These are phyloP conservation scores for Sugiyamaella marilandica DNA, from an alignment of 805 yeast genomes.

Conservation along the genomic window DNA sequence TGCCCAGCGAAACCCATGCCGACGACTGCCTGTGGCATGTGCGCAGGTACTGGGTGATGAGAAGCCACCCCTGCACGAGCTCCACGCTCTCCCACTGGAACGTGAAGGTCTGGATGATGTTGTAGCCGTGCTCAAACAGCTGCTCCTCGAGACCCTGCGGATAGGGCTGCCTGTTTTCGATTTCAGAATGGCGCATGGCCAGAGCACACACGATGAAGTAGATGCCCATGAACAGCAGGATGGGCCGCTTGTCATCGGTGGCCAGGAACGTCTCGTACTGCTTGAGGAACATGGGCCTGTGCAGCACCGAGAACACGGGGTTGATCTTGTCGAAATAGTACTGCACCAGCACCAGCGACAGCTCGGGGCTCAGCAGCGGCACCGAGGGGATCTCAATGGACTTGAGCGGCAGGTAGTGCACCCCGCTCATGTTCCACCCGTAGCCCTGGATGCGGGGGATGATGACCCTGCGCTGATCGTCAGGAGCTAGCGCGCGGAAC, in stretches of 20 bases:
- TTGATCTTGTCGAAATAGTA: conserved; percentile 48
- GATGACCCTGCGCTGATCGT: conserved; percentile 25
- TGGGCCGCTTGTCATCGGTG: conserved; percentile 24
- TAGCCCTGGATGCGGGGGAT: conserved; percentile 57
- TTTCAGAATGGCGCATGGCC: conserved; percentile 49
- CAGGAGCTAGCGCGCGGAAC: conserved; percentile 14
- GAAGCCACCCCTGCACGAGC: conserved; percentile 47
- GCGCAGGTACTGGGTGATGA: conserved; percentile 42
- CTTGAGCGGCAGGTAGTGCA: conserved; percentile 40
- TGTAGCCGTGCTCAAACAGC: conserved; percentile 40
- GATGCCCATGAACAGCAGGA: conserved; percentile 47
- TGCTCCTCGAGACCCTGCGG: conserved; percentile 36
- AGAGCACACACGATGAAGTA: conserved; percentile 46
- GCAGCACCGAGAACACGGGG: conserved; percentile 49
- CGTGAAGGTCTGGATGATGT: conserved; percentile 37
- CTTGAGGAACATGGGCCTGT: conserved; percentile 49
- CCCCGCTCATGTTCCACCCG: conserved; percentile 65
- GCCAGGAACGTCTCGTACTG: conserved; percentile 37
- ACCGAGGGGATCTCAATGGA: conserved; percentile 21
- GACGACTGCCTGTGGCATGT: conserved; percentile 43
- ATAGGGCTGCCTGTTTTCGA: conserved; percentile 22
- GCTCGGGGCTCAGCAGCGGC: conserved; percentile 8
- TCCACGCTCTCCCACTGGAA: conserved; percentile 52
- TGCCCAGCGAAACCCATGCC: conserved; percentile 39
- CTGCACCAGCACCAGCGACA: conserved; percentile 30